Percentiles rank a stretch among this genome's conserved stretches.
phyloP scores from a whole-genome alignment of 495 filamentous ascomycete species.

The Aspergillus diversus region DNA sequence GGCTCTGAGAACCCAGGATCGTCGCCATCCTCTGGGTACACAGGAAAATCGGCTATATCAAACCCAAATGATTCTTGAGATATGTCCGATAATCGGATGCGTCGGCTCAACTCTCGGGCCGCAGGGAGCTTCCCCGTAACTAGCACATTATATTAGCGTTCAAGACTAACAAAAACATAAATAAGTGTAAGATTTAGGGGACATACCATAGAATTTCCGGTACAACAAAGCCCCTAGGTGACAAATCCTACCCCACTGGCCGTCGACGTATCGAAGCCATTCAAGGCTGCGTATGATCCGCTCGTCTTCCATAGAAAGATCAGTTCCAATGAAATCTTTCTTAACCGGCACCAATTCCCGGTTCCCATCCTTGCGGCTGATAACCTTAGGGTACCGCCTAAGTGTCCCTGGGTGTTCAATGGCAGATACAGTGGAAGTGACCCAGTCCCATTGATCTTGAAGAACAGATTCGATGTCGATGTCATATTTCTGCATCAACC shows the following conservation, averaged over 20 bases:
- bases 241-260: conserved; percentile 73
- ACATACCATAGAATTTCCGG: conserved; percentile 55
- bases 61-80: conserved; percentile 48
- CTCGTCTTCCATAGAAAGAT: conserved; percentile 63
- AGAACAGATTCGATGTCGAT: conserved; percentile 59
- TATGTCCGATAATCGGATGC: conserved; percentile 45
- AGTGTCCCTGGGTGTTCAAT: conserved; percentile 38
- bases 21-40: conserved; percentile 26
- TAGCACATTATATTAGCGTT: conserved; percentile 15
- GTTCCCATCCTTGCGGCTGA: conserved; percentile 37
- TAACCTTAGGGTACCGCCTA: conserved; percentile 38
- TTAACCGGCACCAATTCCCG: conserved; percentile 48
- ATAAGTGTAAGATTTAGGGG: too few relatives aligned
- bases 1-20: conserved; percentile 31
- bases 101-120: conserved; percentile 61
- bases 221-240: conserved; percentile 67
- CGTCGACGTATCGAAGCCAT: conserved; percentile 78
- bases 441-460: conserved; percentile 56
- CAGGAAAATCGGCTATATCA: conserved; percentile 41
- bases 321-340: conserved; percentile 67
- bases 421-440: conserved; percentile 37
- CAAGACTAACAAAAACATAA: not conserved
- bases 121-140: conserved; percentile 60
- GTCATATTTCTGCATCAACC: conserved; percentile 55
- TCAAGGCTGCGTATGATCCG: conserved; percentile 77